Conservation (phyloP, 495 filamentous ascomycete genomes). For the Xeromyces bisporus region DNA sequence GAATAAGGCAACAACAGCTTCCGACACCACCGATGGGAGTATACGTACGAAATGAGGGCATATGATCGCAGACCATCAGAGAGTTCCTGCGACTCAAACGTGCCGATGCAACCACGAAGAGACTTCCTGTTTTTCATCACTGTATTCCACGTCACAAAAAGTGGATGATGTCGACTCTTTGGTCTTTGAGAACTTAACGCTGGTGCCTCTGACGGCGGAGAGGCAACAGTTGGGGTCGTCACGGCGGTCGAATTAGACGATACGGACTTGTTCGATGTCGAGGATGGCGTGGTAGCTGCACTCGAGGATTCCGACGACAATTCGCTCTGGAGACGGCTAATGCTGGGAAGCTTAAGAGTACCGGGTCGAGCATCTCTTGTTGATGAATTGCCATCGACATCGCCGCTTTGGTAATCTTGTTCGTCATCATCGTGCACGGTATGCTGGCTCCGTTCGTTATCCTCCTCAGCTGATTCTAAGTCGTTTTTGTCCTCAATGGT, state of each 20-base stretch:
- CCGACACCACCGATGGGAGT: conserved; percentile 1
- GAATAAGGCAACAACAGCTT: background rate
- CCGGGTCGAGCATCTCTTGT: conserved; percentile 6
- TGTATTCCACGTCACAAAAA: conserved; percentile 95
- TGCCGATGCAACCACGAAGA: conserved; percentile 91
- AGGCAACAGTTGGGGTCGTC: conserved; percentile 2
- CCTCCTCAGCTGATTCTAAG: conserved; percentile 7
- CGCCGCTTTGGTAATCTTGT: conserved; percentile 11
- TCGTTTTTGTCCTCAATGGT: conserved; percentile 12
- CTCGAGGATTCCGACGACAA: conserved; percentile 26
- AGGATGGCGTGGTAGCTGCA: conserved; percentile 27
- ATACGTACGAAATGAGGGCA: conserved; percentile 62
- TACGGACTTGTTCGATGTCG: conserved; percentile 22
- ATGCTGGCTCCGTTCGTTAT: conserved; percentile 6
- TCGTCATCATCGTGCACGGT: conserved; percentile 12
- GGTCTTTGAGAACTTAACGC: conserved; percentile 6
- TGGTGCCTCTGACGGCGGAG: conserved; percentile 6
- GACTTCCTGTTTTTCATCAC: conserved; percentile 41
- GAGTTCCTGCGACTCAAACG: conserved; percentile 69
- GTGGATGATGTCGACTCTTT: conserved; percentile 33
- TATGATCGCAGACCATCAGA: conserved; percentile 58
- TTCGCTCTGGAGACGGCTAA: conserved; percentile 20
- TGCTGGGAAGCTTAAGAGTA: conserved; percentile 15
- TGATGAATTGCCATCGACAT: conserved; percentile 2
- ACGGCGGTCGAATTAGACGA: conserved; percentile 27